These are phyloP conservation scores for Penicillium cosmopolitanum DNA, from an alignment of 495 filamentous ascomycete species.

Conservation along the genomic window DNA sequence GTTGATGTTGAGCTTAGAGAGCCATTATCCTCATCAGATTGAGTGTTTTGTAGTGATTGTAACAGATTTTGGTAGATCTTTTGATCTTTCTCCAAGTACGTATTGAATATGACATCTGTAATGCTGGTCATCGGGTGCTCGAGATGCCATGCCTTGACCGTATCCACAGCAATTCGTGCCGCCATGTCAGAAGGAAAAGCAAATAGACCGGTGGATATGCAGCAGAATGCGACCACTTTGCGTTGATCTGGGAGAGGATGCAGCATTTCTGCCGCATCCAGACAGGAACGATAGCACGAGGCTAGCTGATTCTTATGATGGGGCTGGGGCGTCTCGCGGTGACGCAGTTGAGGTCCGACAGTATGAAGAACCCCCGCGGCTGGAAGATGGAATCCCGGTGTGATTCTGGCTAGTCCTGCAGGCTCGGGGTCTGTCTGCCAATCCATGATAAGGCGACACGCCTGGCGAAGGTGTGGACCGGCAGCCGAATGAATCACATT, in stretches of 20 bases:
- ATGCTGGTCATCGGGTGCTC: constrained; percentile 20
- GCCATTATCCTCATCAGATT: background rate
- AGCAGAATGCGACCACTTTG: constrained; percentile 30
- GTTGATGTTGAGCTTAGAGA: background rate
- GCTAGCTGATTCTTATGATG: constrained; percentile 17
- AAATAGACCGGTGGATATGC: constrained; percentile 33
- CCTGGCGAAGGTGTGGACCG: constrained; percentile 29
- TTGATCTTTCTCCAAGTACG: constrained; percentile 22
- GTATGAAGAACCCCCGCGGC: constrained; percentile 28
- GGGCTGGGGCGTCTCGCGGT: background rate
- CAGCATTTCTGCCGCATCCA: constrained; percentile 18
- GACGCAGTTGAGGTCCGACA: constrained; percentile 29
- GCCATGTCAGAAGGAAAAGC: constrained; percentile 27
- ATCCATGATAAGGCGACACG: constrained; percentile 22
- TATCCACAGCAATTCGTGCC: constrained; percentile 21
- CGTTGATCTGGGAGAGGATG: constrained; percentile 18
- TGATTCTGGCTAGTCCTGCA: constrained; percentile 19
- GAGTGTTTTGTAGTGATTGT: background rate
- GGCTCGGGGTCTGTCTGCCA: constrained; percentile 20
- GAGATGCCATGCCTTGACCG: constrained; percentile 22
- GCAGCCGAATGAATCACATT: constrained; percentile 33
- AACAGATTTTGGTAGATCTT: constrained; percentile 18
- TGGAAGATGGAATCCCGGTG: constrained; percentile 28
- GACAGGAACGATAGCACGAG: constrained; percentile 23
- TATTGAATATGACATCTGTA: constrained; percentile 31